Evolutionary conservation across 2,329 filamentous ascomycete genomes (phyloP).

Genomic region (Fusarium oxysporum): DNA sequence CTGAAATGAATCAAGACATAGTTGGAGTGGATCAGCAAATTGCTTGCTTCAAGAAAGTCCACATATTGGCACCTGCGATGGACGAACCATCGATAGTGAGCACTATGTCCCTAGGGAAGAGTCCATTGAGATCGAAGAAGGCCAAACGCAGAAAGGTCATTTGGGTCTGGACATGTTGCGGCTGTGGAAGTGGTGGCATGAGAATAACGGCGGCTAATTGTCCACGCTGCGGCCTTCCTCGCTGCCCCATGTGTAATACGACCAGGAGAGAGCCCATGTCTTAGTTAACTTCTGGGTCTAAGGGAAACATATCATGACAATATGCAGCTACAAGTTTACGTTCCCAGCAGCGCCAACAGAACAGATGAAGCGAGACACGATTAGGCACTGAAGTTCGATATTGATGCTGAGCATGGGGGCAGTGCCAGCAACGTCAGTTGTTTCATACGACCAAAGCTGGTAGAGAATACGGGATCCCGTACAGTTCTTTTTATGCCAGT

Average conservation of each 20-base stretch:
- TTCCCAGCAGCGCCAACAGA: neutral
- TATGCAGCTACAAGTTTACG: accelerated
- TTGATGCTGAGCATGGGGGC: neutral
- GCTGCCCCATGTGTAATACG: neutral
- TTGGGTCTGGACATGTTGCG: neutral
- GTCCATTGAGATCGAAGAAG: accelerated
- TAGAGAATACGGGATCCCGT: neutral
- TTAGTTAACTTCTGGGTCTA: no score
- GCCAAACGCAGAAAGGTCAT: accelerated
- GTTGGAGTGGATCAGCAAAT: neutral
- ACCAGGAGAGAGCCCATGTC: neutral
- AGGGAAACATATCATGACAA: neutral
- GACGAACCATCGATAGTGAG: accelerated
- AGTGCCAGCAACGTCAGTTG: no score
- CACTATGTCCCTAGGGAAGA: accelerated
- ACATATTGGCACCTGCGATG: neutral
- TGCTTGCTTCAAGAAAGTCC: neutral
- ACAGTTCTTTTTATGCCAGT: neutral
- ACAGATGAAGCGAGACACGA: neutral
- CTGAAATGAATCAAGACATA: neutral
- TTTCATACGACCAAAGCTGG: neutral
- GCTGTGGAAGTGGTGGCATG: accelerated
- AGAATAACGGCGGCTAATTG: accelerated
- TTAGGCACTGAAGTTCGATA: neutral
- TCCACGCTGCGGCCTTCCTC: accelerated